These are phyloP conservation scores for Termitomyces titanicus DNA, from an alignment of 768 basidiomycete species.

Conservation along the genomic window DNA sequence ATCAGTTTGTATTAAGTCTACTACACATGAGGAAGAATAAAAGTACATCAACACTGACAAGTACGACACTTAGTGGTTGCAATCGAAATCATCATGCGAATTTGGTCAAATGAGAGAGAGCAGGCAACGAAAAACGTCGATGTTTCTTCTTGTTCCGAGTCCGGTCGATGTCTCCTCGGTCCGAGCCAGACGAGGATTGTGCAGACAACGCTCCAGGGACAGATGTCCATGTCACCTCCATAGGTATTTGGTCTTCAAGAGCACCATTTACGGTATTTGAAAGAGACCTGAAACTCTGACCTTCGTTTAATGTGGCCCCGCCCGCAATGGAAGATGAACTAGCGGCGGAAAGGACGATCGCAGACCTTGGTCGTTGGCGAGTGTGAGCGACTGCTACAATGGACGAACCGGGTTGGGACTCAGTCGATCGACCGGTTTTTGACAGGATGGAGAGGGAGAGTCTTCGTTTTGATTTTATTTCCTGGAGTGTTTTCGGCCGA, in stretches of 20 bases:
- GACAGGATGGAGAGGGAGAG: conserved; percentile 30
- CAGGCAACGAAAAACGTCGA: conserved; percentile 29
- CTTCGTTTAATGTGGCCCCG: neutral
- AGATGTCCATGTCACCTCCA: neutral
- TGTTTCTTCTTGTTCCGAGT: conserved; percentile 13
- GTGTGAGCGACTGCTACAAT: conserved; percentile 9
- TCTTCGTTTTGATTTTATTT: conserved; percentile 34
- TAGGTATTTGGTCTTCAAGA: neutral
- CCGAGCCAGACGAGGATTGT: neutral
- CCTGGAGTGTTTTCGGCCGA: conserved; percentile 27
- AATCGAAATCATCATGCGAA: neutral
- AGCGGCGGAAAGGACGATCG: conserved; percentile 1
- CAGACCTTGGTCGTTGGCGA: conserved; percentile 6
- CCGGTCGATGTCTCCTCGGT: neutral
- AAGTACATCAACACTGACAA: neutral
- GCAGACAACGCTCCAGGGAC: neutral
- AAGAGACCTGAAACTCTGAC: neutral
- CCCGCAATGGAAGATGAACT: conserved; percentile 1
- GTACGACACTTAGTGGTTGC: neutral
- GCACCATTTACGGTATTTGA: neutral
- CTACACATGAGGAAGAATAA: neutral
- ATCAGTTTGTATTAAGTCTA: neutral
- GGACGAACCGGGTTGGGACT: conserved; percentile 14
- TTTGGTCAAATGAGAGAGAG: conserved; percentile 22
- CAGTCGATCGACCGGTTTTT: conserved; percentile 15